phyloP scores from a whole-genome alignment of 2,329 filamentous ascomycete genomes.

The Sclerotiophoma versabilis region DNA sequence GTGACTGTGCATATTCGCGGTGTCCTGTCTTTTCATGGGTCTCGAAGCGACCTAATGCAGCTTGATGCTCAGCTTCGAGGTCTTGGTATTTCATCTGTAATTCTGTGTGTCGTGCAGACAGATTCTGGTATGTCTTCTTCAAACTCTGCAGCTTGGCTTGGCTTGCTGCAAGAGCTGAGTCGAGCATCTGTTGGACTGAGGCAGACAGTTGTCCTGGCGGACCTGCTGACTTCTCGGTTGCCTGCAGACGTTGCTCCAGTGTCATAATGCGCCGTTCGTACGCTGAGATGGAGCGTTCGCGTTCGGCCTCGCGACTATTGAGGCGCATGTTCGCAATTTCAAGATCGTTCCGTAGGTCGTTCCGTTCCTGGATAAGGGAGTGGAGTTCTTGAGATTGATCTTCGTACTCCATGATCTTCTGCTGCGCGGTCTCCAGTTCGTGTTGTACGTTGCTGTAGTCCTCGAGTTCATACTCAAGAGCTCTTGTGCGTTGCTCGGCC shows the following conservation, averaged over 20 bases:
- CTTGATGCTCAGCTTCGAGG: slow-evolving; percentile 45
- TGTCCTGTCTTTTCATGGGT: slow-evolving; percentile 27
- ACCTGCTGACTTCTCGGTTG: slow-evolving; percentile 29
- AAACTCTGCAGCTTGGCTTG: slow-evolving; percentile 58
- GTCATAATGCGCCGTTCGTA: slow-evolving; percentile 59
- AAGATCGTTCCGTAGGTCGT: slow-evolving; percentile 65
- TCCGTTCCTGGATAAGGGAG: slow-evolving; percentile 63
- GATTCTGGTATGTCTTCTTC: slow-evolving; percentile 60
- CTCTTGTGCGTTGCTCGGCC: slow-evolving; percentile 63
- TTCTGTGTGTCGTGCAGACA: slow-evolving; percentile 60
- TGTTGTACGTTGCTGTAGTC: slow-evolving; percentile 59
- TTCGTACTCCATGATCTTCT: slow-evolving; percentile 42
- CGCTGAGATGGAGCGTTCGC: slow-evolving; percentile 55
- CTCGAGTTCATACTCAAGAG: slow-evolving; percentile 65
- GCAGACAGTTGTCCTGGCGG: slow-evolving; percentile 46
- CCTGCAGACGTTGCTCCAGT: slow-evolving; percentile 49
- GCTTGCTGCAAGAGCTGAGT: slow-evolving; percentile 56
- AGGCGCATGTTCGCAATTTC: slow-evolving; percentile 67
- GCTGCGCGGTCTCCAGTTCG: slow-evolving; percentile 43
- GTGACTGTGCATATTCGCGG: slow-evolving; percentile 26
- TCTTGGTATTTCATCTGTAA: slow-evolving; percentile 56
- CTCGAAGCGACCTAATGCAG: slow-evolving; percentile 34
- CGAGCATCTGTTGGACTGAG: slow-evolving; percentile 56
- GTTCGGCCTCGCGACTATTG: slow-evolving; percentile 58
- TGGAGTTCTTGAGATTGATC: slow-evolving; percentile 55